Evolutionary conservation across 208 protist species (phyloP), one percentile per base, ranked within the genome.

Genomic region (Endotrypanum monterogeii): DNA sequence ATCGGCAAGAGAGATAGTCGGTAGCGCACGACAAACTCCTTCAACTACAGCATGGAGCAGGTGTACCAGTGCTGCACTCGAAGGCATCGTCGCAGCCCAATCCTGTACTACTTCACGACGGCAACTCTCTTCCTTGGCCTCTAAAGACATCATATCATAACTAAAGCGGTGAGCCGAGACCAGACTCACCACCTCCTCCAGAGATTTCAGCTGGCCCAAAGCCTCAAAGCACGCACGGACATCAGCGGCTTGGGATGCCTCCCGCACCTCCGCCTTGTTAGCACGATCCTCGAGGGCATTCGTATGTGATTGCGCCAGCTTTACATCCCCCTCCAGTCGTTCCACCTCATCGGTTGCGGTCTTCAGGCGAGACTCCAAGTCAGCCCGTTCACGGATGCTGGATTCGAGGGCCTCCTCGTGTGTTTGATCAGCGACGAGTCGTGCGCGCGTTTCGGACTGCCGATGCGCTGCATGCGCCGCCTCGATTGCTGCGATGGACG

Each of bases 101-200:
- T 73, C 61, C 60, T 65, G 61, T 23, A 68, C 57, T 28, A 73
- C 9, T 39, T 73, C 74, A 30, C 57, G 25, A 18, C 74, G 74
- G 9, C 63, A 51, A 41, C 51, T 28, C n/a, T 18, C 35, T 60
- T 73, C 67, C 67, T 60, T 68, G 35, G 12, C 12, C 66, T 68
- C 67, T 11, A 79, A 44, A 3, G 44, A 60, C 14, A 23, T 62
- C 32, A 62, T 68, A 51, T 62, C 44, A 41, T 63, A 57, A 35
- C 69, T 67, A 1, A 41, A 58, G 3, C 67, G 41, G 54, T 54
- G 62, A 9, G 48, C n/a, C 0, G 66, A 0, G 30, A 73, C 67
- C 44, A 69, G 25, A 28, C 62, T 32, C 30, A 39, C 25, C 11
- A 69, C 61, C 30, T 79, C 67, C 25, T 44, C 67, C 3, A 70